Base-by-base conservation (phyloP, 1,139 yeast species). In the Saccharomycopsis phalli region DNA sequence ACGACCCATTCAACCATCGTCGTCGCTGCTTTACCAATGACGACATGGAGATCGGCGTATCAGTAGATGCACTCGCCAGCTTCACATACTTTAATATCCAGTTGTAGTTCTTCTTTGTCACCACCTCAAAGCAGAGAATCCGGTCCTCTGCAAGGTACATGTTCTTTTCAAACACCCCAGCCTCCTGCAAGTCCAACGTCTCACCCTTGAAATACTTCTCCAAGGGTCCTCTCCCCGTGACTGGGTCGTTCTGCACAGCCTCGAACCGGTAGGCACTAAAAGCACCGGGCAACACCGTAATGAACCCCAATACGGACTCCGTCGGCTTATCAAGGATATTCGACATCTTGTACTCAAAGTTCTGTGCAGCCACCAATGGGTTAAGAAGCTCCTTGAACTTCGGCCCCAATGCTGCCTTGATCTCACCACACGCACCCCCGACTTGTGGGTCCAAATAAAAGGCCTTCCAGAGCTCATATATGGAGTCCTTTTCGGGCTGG, bases 101-200 rank as follows among this genome's bases (percentile, higher is more conserved):
- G 46, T 77, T 79, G 47, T 80, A 80, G 43, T 73, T 68, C 47
- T 69, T 71, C 55, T 87, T 87, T 13, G 94, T 86, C 7, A 86
- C 86, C 41, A 88, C 72, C 57, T 87, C 97, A 76, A 94, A 86
- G 61, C 96, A 88, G 47, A 88, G 63, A 48, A 88, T 86, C 65
- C 97, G 78, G 64, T 88, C 97, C 62, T 88, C 97, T 1, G 97
- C 97, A 49, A 87, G 64, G 55, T 87, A 87, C 96, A 87, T 87
- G 54, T 87, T 87, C 8, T 94, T 88, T 43, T 84, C 83, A 62
- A 91, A 87, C 53, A 88, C 84, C 45, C 71, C 62, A 47, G 80
- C 75, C 7, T 67, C 69, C 49, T 66, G 63, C 34, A 56, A 59
- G 20, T 70, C 71, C 46, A 82, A 65, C 49, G 77, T 82, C 58